Conservation (phyloP, 2,329 filamentous ascomycete species). For the Epichloe brachyelytri region DNA sequence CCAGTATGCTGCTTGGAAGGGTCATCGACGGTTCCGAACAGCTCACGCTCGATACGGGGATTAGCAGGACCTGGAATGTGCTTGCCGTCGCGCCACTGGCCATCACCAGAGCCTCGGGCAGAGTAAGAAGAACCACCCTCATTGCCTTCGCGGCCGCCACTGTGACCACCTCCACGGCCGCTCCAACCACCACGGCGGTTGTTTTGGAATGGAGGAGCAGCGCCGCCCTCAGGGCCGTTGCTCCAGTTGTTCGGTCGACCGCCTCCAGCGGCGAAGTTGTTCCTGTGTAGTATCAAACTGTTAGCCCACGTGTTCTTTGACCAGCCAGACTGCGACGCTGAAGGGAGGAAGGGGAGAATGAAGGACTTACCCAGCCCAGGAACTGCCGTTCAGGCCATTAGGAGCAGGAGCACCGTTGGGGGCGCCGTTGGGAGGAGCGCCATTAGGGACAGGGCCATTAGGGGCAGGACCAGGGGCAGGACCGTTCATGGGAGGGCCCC, state of each 20-base stretch:
- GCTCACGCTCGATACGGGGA: slow-evolving; percentile 81
- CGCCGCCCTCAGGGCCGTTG: slow-evolving; percentile 12
- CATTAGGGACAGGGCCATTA: slow-evolving; percentile 15
- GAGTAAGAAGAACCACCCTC: slow-evolving; percentile 39
- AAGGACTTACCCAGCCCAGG: slow-evolving; percentile 38
- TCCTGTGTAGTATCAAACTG: background rate
- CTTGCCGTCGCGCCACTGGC: slow-evolving; percentile 94
- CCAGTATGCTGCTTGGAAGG: slow-evolving; percentile 91
- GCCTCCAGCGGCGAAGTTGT: slow-evolving; percentile 11
- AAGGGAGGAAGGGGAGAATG: background rate
- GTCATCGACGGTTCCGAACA: slow-evolving; percentile 85
- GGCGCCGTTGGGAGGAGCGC: slow-evolving; percentile 13
- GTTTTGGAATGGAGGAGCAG: slow-evolving; percentile 10
- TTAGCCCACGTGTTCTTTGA: background rate
- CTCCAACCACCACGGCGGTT: slow-evolving; percentile 22
- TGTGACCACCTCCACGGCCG: slow-evolving; percentile 21
- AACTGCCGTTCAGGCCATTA: slow-evolving; percentile 32
- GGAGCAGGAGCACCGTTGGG: slow-evolving; percentile 11
- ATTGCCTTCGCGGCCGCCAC: slow-evolving; percentile 25
- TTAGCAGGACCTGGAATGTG: slow-evolving; percentile 85
- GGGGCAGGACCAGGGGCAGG: slow-evolving; percentile 26
- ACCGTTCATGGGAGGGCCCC: slow-evolving; percentile 4
- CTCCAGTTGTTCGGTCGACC: slow-evolving; percentile 23
- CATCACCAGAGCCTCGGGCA: slow-evolving; percentile 79
- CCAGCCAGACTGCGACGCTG: background rate